Conservation (phyloP, 345 rosid species). For the Citrus hindsii region DNA sequence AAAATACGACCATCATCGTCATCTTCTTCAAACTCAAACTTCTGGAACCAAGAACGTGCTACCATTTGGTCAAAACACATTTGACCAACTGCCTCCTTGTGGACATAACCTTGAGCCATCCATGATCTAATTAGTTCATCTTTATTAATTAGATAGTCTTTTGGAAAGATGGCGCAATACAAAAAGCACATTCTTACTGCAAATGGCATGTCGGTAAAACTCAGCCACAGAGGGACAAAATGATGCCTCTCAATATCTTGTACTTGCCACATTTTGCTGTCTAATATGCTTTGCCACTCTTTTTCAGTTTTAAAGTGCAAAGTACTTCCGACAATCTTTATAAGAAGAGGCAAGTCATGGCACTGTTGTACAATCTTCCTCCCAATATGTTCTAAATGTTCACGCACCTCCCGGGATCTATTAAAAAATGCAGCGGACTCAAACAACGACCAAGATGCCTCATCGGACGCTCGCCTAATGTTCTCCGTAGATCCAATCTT, state of each 20-base stretch:
- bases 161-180: slow-evolving; percentile 20
- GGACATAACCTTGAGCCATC: neutral
- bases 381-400: slow-evolving; percentile 3
- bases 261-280: slow-evolving; percentile 5
- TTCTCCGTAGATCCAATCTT: neutral
- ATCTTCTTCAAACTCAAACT: too few relatives aligned
- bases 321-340: slow-evolving; percentile 15
- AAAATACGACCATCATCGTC: neutral
- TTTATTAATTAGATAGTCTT: neutral
- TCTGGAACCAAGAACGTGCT: neutral
- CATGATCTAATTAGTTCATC: neutral
- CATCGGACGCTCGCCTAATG: neutral
- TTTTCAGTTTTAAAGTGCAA: slow-evolving; percentile 2
- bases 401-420: neutral
- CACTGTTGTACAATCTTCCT: slow-evolving; percentile 15
- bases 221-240: neutral
- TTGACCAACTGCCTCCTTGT: neutral
- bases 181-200: neutral
- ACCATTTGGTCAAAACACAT: neutral
- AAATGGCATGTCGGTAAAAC: neutral
- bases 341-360: slow-evolving; percentile 22
- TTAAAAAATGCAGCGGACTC: slow-evolving; percentile 1
- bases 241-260: neutral
- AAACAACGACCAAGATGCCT: slow-evolving; percentile 15
- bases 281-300: slow-evolving; percentile 5